phyloP scores from a whole-genome alignment of 2,329 filamentous ascomycete genomes.

The Calycina marina region DNA sequence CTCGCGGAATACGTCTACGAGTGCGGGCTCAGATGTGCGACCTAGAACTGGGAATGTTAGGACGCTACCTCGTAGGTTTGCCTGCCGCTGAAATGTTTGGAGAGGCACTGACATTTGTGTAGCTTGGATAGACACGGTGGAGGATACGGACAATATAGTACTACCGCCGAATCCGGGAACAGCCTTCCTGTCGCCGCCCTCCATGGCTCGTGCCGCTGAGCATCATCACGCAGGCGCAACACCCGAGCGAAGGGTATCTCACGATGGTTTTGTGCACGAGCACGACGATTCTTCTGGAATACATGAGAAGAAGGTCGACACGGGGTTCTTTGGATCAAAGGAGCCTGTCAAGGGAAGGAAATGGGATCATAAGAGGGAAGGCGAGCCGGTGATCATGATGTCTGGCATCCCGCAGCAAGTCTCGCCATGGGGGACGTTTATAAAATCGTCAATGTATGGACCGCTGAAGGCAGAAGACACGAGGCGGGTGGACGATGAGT shows the following conservation, averaged over 20 bases:
- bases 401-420: constrained; percentile 10
- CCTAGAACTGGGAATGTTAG: constrained; percentile 16
- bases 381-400: constrained; percentile 22
- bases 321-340: constrained; percentile 20
- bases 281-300: constrained; percentile 13
- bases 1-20: constrained; percentile 16
- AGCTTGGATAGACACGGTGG: constrained; percentile 23
- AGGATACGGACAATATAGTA: constrained; percentile 15
- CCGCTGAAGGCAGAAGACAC: constrained; percentile 14
- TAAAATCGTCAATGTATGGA: constrained; percentile 22
- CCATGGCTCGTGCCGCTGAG: constrained; percentile 17
- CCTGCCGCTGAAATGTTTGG: no score
- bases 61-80: constrained; percentile 18
- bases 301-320: constrained; percentile 15
- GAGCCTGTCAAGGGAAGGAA: constrained; percentile 22
- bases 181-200: constrained; percentile 14
- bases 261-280: constrained; percentile 21
- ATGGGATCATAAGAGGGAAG: constrained; percentile 23
- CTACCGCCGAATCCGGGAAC: constrained; percentile 9
- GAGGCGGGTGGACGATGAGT: constrained; percentile 17
- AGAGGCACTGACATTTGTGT: no score
- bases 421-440: constrained; percentile 19
- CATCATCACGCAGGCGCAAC: constrained; percentile 15
- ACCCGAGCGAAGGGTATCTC: constrained; percentile 14
- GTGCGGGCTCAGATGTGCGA: constrained; percentile 14